Base-by-base conservation (phyloP, 805 yeast genomes). In the Nakazawaea anatomiae region DNA sequence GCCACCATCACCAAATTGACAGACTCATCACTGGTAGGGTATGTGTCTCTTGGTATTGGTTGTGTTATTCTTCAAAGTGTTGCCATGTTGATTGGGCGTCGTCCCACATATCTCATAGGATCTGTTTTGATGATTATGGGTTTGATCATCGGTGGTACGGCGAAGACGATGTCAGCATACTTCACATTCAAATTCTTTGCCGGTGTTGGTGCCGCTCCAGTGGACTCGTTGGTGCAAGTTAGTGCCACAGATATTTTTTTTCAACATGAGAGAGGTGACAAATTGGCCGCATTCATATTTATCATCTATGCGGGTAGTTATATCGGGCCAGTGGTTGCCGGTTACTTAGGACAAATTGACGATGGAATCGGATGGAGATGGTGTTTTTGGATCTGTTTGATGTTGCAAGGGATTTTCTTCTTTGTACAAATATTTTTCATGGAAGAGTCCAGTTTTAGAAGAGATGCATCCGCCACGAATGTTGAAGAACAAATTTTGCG, bases 181-280 rank as follows among this genome's bases (percentile, higher is more conserved):
- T 51, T 57, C 61, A 68, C 64, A 18, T 55, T 60, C 7, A 65
- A 59, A 45, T 59, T 66, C 48, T 47, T 69, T 6, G 55, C 55
- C 10, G 72, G 72, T 6, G 47, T 69, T 9, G 61, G 63, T 41
- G 65, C 57, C 32, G 67, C 72, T 31, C 70, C 75, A 2, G 63
- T 69, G 46, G 83, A 79, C 48, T 70, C 82, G 0, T 58, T 79
- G 29, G 77, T 77, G 39, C 79, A 76, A 57, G 71, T 77, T 31
- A 63, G 78, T 0, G 68, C 76, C 48, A 67, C 76, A 7, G 83
- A 77, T 58, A 58, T 77, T 44, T 75, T 73, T 55, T 75, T 71
- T 59, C 71, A 71, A 47, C 79, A 75, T 57, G 65, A 64, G 49
- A 55, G 66, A 54, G 68, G 65, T 14, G 50, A 71, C 64, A 60